These are phyloP conservation scores for Rhodotorula sp. DNA, from an alignment of 1,284 basidiomycete genomes.

Conservation along the genomic window DNA sequence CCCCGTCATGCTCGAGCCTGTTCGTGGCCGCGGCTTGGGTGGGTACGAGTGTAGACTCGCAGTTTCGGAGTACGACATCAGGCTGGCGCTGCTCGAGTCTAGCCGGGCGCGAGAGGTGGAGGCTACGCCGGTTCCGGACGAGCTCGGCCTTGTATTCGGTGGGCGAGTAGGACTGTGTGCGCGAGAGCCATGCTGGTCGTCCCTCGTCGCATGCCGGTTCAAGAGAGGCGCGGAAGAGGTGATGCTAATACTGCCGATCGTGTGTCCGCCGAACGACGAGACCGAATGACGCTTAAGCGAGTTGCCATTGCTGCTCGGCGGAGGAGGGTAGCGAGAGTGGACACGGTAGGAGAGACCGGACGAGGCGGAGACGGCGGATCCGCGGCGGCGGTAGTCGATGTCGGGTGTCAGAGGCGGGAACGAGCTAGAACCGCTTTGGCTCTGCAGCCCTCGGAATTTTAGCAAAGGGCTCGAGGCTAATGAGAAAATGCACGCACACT, in stretches of 20 bases:
- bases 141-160: neutral
- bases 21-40: slow-evolving; percentile 16
- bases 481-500: neutral
- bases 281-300: slow-evolving; percentile 28
- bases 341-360: slow-evolving; percentile 45
- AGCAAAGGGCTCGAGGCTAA: neutral
- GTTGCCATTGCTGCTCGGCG: neutral
- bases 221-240: slow-evolving; percentile 28
- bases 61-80: slow-evolving; percentile 14
- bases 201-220: neutral
- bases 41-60: slow-evolving; percentile 31
- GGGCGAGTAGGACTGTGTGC: neutral
- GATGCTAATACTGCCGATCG: slow-evolving; percentile 30
- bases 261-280: slow-evolving; percentile 26
- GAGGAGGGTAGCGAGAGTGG: slow-evolving; percentile 41
- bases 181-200: neutral
- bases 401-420: slow-evolving; percentile 6
- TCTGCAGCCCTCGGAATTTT: neutral
- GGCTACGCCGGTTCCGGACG: neutral
- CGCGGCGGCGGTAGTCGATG: slow-evolving; percentile 64
- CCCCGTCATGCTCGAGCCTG: neutral
- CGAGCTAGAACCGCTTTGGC: neutral
- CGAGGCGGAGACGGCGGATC: slow-evolving; percentile 57
- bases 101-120: neutral
- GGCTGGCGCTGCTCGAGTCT: neutral